Evolutionary conservation across 1,284 basidiomycete genomes (phyloP).

Genomic region (Trametes sp.): DNA sequence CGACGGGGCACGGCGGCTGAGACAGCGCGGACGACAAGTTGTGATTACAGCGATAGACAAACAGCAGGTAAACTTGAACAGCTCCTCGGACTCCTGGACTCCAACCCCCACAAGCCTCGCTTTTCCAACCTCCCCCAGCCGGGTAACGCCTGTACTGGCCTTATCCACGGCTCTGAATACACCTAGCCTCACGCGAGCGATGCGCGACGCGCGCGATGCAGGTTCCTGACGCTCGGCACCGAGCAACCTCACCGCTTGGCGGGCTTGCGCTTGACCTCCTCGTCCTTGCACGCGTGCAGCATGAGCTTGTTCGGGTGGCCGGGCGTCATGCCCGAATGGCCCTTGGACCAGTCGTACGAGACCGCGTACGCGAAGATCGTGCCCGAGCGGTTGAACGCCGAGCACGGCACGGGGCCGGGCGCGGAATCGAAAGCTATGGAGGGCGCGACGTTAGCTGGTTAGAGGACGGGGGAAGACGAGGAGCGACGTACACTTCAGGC

Average conservation of each 20-base stretch:
- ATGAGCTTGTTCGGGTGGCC: slow-evolving; percentile 87
- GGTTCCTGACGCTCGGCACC: no score
- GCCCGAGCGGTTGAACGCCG: slow-evolving; percentile 85
- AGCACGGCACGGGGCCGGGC: slow-evolving; percentile 74
- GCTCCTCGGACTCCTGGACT: not conserved
- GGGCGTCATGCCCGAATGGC: slow-evolving; percentile 86
- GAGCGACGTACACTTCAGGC: slow-evolving; percentile 80
- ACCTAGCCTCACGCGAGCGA: no score
- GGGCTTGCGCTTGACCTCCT: slow-evolving; percentile 82
- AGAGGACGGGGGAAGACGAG: slow-evolving; percentile 12
- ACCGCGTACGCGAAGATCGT: slow-evolving; percentile 91
- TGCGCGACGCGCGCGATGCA: not conserved
- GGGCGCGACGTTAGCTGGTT: not conserved
- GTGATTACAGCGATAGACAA: slow-evolving; percentile 14
- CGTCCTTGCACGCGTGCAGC: slow-evolving; percentile 90
- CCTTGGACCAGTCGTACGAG: slow-evolving; percentile 92
- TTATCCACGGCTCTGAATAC: no score
- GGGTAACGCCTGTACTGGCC: no score
- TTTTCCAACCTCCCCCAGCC: not conserved
- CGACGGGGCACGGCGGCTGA: no score
- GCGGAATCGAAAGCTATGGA: slow-evolving; percentile 73
- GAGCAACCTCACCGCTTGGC: slow-evolving; percentile 44
- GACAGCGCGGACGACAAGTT: slow-evolving; percentile 7
- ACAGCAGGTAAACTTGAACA: not conserved
- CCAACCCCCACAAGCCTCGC: not conserved